Base-by-base conservation (phyloP, 1,284 basidiomycete species). In the Ganoderma multipileum region DNA sequence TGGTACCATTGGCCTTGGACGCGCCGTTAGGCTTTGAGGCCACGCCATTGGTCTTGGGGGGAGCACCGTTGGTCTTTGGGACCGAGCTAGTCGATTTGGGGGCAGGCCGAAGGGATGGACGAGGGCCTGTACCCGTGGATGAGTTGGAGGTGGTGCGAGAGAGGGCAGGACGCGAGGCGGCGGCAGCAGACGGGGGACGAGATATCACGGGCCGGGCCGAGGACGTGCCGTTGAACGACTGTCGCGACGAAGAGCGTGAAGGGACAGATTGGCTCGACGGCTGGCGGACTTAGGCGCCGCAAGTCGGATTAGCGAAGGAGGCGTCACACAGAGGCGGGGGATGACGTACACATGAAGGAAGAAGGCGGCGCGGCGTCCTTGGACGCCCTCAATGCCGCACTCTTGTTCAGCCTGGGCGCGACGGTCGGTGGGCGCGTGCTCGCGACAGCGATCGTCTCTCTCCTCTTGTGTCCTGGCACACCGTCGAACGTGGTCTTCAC, bases 381-480 rank as follows among this genome's bases (percentile, higher is more conserved):
- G 71, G 83, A 80, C 59, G 83, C 84, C 44, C 93, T 83, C 72
- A 95, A 75, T 9, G 85, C 83, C 12, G 93, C 91, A 72, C 90
- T 91, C 77, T 84, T 89, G 74, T 94, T 95, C 71, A 87, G 77
- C 52, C 90, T 84, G 3, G 93, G 93, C 9, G 85, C 81, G 16
- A 94, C 83, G 1, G 83, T 83, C 0, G 94, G 93, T 9, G 88
- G 82, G 71, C 82, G 84, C 7, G 85, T 84, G 69, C 89, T 91
- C 18, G 89, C 85, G 28, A 95, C 93, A 1, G 86, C 76, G 70
- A 95, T 89, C 14, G 86, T 86, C 77, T 93, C 91, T 42, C 91
- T 81, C 65, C 93, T 83, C 80, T 94, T 95, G 76, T 95, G 93
- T 0, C 94, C 94, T 2, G 93, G 93, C 1, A 94, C 89, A 42